Evolutionary conservation across 2,329 filamentous ascomycete species (phyloP).

Genomic region (Trichoderma citrinoviride): DNA sequence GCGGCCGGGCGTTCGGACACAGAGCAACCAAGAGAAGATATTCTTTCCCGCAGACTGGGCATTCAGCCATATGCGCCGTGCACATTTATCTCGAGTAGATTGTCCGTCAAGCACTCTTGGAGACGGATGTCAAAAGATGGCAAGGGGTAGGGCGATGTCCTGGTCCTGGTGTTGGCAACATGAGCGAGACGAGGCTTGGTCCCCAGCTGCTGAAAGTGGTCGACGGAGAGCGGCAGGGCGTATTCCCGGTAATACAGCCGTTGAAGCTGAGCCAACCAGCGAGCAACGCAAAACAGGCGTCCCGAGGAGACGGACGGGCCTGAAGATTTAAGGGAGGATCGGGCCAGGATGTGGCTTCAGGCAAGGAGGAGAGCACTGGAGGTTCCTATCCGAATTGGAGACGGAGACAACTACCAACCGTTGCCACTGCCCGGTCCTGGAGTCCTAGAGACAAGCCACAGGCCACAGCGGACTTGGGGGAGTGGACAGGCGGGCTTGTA

Average conservation of each 20-base stretch:
- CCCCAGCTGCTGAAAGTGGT: background rate
- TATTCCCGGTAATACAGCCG: background rate
- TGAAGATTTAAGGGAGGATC: constrained; percentile 11
- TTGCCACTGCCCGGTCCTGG: constrained; percentile 18
- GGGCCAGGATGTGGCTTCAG: constrained; percentile 5
- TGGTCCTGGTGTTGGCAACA: constrained; percentile 20
- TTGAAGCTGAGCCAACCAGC: background rate
- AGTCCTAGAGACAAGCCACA: background rate
- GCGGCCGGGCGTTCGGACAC: constrained; percentile 51
- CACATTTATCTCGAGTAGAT: constrained; percentile 52
- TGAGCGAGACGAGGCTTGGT: constrained; percentile 27
- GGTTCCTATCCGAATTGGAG: constrained; percentile 9
- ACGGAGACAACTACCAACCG: constrained; percentile 12
- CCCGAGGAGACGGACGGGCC: background rate
- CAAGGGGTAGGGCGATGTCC: constrained; percentile 22
- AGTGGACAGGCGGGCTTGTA: constrained; percentile 9
- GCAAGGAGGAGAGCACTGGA: constrained; percentile 1
- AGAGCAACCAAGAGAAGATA: constrained; percentile 59
- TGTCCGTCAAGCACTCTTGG: constrained; percentile 25
- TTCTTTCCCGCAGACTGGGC: constrained; percentile 58
- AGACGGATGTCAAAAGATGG: constrained; percentile 23
- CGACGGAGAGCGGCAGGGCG: background rate
- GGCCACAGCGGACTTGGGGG: constrained; percentile 6
- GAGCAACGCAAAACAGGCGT: background rate
- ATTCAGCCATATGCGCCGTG: constrained; percentile 55